Evolutionary conservation across 208 protist genomes (phyloP), one percentile per base, ranked within the genome.

Genomic region (Trypanosomatidae sp.): DNA sequence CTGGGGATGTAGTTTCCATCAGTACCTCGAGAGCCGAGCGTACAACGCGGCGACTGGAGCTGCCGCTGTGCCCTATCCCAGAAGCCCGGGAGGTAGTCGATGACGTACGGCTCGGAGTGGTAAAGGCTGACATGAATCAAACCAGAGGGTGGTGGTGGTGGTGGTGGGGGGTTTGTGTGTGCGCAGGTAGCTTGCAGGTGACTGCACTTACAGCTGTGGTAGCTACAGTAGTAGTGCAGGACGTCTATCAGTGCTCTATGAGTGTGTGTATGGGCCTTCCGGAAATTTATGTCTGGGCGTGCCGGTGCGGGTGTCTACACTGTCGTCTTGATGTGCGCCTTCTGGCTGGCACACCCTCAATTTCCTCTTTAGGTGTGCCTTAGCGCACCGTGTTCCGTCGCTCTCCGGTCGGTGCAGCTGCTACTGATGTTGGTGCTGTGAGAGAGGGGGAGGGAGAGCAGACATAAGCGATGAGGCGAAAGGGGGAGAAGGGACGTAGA

Each of bases 21-120:
- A 95, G 69, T 46, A 81, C 58, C 76, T 95, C 90, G 13, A 95
- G 77, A 0, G 90, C 90, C 12, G 90, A 95, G 33, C 87, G 90
- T n/a, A 92, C 82, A 13, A 92, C 86, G 17, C 87, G 87, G 22
- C 81, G 77, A 30, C 79, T 69, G 53, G 75, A 85, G 64, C 64
- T 70, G 47, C 52, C 36, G n/a, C 33, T 56, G 60, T 68, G 64
- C 64, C 64, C 13, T 65, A 25, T 30, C 8, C 47, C 60, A 6
- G 49, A 25, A 4, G 64, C 58, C 8, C 53, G 4, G 17, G 62
- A 3, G 17, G 69, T 47, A 56, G 46, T 62, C 28, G 44, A 71
- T 25, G 70, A 49, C 22, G 15, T 19, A n/a, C 73, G 76, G 28
- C 69, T 68, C 4, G 80, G 80, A 7, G 80, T 85, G 19, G 77